Conservation (phyloP, 257 asterid species). For the Solanum medicagineum region DNA sequence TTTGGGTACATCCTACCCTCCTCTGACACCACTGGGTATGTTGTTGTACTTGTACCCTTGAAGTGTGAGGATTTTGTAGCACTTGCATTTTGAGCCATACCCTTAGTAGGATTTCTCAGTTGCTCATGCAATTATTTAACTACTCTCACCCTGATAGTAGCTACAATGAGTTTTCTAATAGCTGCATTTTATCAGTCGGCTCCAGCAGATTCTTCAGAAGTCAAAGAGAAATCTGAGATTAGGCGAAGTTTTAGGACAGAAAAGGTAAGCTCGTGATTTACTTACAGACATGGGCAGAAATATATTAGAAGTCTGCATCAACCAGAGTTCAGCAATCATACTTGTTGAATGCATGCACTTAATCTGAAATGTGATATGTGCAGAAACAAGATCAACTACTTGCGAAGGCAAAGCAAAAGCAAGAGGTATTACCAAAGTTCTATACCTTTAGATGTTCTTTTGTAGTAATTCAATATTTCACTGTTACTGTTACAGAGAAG, state of each 20-base stretch:
- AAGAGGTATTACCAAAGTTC: slow-evolving; percentile 46
- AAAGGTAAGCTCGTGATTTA: slow-evolving; percentile 35
- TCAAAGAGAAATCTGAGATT: slow-evolving; percentile 21
- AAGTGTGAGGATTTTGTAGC: background rate
- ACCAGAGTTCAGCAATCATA: background rate
- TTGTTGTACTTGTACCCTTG: background rate
- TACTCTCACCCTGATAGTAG: background rate
- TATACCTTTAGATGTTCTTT: background rate
- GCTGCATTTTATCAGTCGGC: slow-evolving; percentile 34
- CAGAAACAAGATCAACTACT: slow-evolving; percentile 67
- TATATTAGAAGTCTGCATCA: background rate
- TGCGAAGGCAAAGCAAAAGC: slow-evolving; percentile 51
- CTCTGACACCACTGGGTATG: background rate
- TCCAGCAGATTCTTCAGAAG: slow-evolving; percentile 23
- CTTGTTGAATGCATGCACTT: background rate
- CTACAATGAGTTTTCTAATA: slow-evolving; percentile 6
- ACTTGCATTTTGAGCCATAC: background rate
- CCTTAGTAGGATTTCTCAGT: background rate
- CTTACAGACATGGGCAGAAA: background rate
- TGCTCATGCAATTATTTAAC: background rate
- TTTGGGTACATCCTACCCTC: background rate
- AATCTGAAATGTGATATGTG: slow-evolving; percentile 5
- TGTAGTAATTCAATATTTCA: background rate
- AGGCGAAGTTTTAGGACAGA: slow-evolving; percentile 40
- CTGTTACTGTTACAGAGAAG: background rate